Evolutionary conservation across 768 basidiomycete genomes (phyloP).

Genomic region (Pilatotrama ljubarskyi): DNA sequence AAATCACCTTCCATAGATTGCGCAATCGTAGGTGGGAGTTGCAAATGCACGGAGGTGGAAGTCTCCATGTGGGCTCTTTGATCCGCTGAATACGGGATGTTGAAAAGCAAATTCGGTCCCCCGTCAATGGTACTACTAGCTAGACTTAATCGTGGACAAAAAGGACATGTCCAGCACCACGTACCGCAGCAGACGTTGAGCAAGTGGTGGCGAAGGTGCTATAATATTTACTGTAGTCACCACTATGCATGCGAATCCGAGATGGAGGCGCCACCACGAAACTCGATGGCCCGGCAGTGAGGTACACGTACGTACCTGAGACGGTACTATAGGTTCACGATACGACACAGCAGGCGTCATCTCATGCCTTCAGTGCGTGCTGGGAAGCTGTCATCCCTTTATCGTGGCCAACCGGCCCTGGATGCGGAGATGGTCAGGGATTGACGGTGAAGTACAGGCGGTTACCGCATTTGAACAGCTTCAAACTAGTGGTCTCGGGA

Average conservation of each 20-base stretch:
- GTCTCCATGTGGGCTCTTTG: constrained; percentile 6
- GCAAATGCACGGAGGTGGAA: neutral
- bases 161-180: no score
- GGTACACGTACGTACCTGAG: neutral
- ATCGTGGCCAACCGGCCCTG: neutral
- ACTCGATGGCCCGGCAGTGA: neutral
- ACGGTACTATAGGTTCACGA: neutral
- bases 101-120: no score
- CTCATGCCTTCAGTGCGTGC: neutral
- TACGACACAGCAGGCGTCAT: neutral
- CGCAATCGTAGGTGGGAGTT: constrained; percentile 6
- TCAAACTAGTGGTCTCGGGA: no score
- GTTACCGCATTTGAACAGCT: no score
- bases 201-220: no score
- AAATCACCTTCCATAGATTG: neutral
- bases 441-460: no score
- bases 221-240: no score
- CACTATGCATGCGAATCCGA: no score
- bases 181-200: no score
- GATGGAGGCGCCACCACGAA: no score
- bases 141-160: no score
- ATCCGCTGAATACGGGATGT: neutral
- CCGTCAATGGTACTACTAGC: no score
- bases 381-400: neutral
- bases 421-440: neutral